Evolutionary conservation across 2,329 filamentous ascomycete genomes (phyloP).

Genomic region (Calonectria pauciramosa): DNA sequence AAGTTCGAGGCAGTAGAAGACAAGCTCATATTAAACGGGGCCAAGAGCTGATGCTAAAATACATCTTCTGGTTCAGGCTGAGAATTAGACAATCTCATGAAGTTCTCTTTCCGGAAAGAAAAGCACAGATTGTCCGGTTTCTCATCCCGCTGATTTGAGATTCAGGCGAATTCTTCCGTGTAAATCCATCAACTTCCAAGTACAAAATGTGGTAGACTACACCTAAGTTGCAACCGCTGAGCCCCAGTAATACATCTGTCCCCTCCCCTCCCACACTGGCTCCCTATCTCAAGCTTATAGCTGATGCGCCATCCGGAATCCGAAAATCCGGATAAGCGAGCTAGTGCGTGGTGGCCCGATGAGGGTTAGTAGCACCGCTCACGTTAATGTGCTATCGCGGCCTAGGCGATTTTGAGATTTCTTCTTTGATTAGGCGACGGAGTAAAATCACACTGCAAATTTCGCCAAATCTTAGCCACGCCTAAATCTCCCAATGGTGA

Average conservation of each 20-base stretch:
- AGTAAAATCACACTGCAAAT: background rate
- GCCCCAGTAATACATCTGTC: background rate
- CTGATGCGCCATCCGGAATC: background rate
- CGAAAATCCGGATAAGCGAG: background rate
- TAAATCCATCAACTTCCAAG: too few relatives aligned
- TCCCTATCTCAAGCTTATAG: background rate
- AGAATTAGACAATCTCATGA: too few relatives aligned
- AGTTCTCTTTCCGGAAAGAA: too few relatives aligned
- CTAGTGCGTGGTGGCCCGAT: background rate
- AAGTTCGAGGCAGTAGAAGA: too few relatives aligned
- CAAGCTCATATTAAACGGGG: too few relatives aligned
- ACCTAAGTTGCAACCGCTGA: background rate
- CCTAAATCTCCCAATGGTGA: too few relatives aligned
- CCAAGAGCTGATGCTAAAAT: too few relatives aligned
- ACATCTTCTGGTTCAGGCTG: too few relatives aligned
- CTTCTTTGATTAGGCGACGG: background rate
- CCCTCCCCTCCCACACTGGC: background rate
- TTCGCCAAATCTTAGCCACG: background rate
- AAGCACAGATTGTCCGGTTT: too few relatives aligned
- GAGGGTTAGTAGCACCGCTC: background rate
- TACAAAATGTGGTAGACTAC: too few relatives aligned
- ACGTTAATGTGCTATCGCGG: background rate
- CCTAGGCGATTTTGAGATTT: background rate
- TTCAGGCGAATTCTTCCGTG: too few relatives aligned
- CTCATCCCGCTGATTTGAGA: too few relatives aligned